phyloP scores from a whole-genome alignment of 2,329 filamentous ascomycete genomes.

The Pezizomycotina sp. region DNA sequence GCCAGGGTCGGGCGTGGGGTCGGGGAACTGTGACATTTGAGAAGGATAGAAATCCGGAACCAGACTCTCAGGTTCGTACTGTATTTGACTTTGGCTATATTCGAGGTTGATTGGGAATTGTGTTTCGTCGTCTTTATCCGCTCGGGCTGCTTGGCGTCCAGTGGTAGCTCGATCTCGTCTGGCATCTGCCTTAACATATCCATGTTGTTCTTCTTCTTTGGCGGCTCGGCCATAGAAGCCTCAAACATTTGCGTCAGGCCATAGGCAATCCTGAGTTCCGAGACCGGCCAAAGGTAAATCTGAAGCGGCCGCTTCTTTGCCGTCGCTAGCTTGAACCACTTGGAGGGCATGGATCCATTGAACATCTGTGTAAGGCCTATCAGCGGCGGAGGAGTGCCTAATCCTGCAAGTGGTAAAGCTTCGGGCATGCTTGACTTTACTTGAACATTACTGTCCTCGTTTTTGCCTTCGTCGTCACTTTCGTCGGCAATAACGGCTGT shows the following conservation, averaged over 20 bases:
- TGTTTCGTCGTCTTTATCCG: background rate
- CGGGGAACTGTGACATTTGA: constrained; percentile 15
- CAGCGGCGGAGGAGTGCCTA: constrained; percentile 2
- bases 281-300: constrained; percentile 5
- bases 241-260: constrained; percentile 20
- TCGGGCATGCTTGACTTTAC: constrained; percentile 7
- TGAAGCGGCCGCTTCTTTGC: constrained; percentile 23
- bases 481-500: constrained; percentile 9
- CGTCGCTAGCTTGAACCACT: constrained; percentile 28
- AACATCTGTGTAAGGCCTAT: constrained; percentile 17
- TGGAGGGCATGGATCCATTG: constrained; percentile 25
- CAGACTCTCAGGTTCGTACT: constrained; percentile 15
- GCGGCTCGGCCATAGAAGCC: constrained; percentile 12
- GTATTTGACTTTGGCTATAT: constrained; percentile 19
- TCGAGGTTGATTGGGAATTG: constrained; percentile 13
- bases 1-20: constrained; percentile 19
- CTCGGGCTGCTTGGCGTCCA: background rate
- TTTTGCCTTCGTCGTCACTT: constrained; percentile 9
- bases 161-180: constrained; percentile 10
- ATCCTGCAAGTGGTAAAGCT: constrained; percentile 5
- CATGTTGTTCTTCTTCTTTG: constrained; percentile 8
- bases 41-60: constrained; percentile 5
- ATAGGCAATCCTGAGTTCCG: constrained; percentile 5
- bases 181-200: constrained; percentile 13
- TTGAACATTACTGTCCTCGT: constrained; percentile 10